Evolutionary conservation across 169 alveolate genomes (phyloP), one percentile per base, ranked within the genome.

Genomic region (Plasmodium gallinaceum): DNA sequence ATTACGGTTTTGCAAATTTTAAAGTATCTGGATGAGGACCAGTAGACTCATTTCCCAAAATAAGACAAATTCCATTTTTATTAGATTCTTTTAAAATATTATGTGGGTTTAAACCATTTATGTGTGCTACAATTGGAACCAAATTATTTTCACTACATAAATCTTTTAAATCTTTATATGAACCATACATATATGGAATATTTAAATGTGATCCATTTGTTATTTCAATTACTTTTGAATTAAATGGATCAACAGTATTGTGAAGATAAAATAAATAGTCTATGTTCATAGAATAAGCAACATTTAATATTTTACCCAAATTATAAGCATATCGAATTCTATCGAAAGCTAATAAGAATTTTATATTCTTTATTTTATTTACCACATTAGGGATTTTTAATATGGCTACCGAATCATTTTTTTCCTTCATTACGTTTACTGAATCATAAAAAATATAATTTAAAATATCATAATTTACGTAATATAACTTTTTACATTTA

Each of bases 231-330:
- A 93, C 95, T 88, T 94, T 92, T 88, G 93, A 92, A 65, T 94
- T 93, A 58, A 88, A 94, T 8, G 95, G 96, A 20, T 94, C 95
- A 51, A 94, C 95, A 5, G 95, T 94, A 46, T 94, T 93, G 14
- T 75, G 86, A 45, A 91, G 57, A 61, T 92, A 92, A 71, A 74
- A 92, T 20, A 94, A 16, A n/a, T 24, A 88, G 74, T 94, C 96
- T 10, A 94, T 70, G 74, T 88, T 88, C 74, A 94, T 68, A 16
- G 95, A 92, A 52, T 88, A 70, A 2, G 95, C 95, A 20, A 93
- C 74, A 45, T 94, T 80, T 69, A 93, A 76, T 32, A 94, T 78
- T 52, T 88, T 92, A 0, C 95, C 96, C 10, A 94, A 52, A 42
- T 94, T 94, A 72, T 93, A 88, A 43, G 95, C 92, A 83, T 94